These are phyloP conservation scores for Tripterygium wilfordii DNA, from an alignment of 177 flowering plant genomes.

Conservation along the genomic window DNA sequence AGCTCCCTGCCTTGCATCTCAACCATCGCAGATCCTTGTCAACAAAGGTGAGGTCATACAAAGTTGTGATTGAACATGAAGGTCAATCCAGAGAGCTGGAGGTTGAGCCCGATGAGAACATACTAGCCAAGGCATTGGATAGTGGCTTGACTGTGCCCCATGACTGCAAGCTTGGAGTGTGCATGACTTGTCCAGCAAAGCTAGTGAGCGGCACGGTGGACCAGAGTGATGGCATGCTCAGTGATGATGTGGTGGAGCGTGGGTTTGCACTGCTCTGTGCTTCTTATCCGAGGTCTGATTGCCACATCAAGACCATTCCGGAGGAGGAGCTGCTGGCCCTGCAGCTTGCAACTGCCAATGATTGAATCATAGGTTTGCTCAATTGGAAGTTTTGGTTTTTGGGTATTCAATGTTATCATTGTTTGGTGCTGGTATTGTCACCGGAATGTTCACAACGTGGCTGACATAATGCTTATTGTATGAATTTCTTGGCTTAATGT, in stretches of 20 bases:
- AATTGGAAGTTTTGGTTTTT: constrained; percentile 1
- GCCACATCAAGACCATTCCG: constrained; percentile 69
- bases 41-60: constrained; percentile 33
- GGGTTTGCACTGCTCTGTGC: constrained; percentile 78
- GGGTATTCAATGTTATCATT: constrained; percentile 8
- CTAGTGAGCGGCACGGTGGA: constrained; percentile 73
- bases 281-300: constrained; percentile 78
- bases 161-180: constrained; percentile 97
- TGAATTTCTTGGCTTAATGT: too few species aligned
- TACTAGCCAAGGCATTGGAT: constrained; percentile 70
- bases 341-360: constrained; percentile 89
- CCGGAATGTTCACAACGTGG: too few species aligned
- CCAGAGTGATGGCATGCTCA: constrained; percentile 96
- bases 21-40: constrained; percentile 8
- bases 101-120: constrained; percentile 82
- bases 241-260: constrained; percentile 82
- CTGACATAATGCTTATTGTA: too few species aligned
- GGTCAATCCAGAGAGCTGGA: constrained; percentile 58
- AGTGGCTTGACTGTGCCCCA: constrained; percentile 67
- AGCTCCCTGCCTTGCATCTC: constrained; percentile 10
- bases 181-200: constrained; percentile 96
- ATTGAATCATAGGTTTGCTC: constrained; percentile 25
- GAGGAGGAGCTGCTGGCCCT: constrained; percentile 85
- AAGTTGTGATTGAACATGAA: constrained; percentile 75
- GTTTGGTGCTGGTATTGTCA: too few species aligned